A percentile compares a stretch with the other conserved stretches of the same genome.
phyloP scores from a whole-genome alignment of 306 rosid species.

The Cicer yamashitae region DNA sequence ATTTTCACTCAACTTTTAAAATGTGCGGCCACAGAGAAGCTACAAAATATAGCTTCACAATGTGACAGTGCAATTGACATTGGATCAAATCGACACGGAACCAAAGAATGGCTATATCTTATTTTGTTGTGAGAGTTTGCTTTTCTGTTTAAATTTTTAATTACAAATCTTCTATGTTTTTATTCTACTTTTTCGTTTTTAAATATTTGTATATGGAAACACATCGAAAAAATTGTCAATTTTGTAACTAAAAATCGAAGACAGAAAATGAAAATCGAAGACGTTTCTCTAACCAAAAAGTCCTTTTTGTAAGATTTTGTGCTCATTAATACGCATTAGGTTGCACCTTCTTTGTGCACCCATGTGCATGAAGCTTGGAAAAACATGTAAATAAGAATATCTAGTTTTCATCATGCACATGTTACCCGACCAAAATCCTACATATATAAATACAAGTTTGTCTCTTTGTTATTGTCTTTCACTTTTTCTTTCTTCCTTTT shows the following conservation, averaged over 20 bases:
- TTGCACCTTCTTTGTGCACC: constrained; percentile 6
- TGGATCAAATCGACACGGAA: too few relatives aligned
- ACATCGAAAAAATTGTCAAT: not conserved
- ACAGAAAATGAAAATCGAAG: not conserved
- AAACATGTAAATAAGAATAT: not conserved
- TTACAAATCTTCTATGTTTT: not conserved
- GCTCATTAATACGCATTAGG: constrained; percentile 9
- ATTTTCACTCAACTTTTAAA: not conserved
- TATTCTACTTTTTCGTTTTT: not conserved
- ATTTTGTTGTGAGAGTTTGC: constrained; percentile 10
- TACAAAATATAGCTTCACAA: too few relatives aligned
- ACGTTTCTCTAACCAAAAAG: not conserved
- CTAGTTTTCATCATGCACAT: constrained; percentile 23
- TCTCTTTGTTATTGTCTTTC: constrained; percentile 9
- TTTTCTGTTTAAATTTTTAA: not conserved
- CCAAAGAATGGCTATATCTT: not conserved
- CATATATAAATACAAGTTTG: constrained; percentile 5
- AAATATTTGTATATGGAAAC: not conserved
- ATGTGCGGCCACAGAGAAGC: too few relatives aligned
- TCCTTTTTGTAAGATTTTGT: not conserved
- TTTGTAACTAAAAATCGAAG: not conserved
- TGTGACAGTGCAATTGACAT: too few relatives aligned
- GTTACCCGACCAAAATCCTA: not conserved
- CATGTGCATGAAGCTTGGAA: constrained; percentile 30
- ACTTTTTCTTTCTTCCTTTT: not conserved